Conservation (phyloP, 352 stramenopile genomes). For the Globisporangium radiosum region DNA sequence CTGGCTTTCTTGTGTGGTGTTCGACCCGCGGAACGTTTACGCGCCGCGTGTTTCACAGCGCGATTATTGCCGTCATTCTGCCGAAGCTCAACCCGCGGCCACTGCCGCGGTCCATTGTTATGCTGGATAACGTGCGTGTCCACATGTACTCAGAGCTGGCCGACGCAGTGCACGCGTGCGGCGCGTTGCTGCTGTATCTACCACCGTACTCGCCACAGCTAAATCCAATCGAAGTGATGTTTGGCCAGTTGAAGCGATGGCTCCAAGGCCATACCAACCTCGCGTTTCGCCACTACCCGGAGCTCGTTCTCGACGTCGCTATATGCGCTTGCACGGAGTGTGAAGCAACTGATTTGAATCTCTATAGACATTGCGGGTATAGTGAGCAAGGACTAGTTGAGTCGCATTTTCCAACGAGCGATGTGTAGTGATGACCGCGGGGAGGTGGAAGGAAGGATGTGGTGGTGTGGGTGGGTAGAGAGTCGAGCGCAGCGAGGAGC, state of each 20-base stretch:
- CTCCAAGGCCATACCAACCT: constrained; percentile 14
- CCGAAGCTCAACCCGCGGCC: constrained; percentile 13
- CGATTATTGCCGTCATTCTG: constrained; percentile 2
- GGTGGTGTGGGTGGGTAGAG: not conserved
- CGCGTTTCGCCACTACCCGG: constrained; percentile 3
- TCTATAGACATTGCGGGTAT: not conserved
- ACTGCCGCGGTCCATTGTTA: constrained; percentile 16
- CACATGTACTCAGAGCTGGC: constrained; percentile 21
- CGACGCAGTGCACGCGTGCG: constrained; percentile 8
- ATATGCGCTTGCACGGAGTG: constrained; percentile 12
- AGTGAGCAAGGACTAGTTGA: not conserved
- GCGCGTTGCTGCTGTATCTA: constrained; percentile 12
- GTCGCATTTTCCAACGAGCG: not conserved
- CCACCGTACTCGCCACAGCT: constrained; percentile 19
- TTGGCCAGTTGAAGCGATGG: constrained; percentile 19
- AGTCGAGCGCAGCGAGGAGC: not conserved
- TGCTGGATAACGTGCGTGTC: constrained; percentile 18
- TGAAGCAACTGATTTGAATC: not conserved
- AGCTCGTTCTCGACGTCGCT: constrained; percentile 8
- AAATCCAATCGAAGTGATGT: constrained; percentile 19
- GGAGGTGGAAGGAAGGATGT: not conserved
- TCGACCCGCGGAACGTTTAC: constrained; percentile 4
- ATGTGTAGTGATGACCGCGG: not conserved
- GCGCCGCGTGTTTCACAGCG: constrained; percentile 1
- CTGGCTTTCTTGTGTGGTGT: constrained; percentile 1